Conservation (phyloP, 2,329 filamentous ascomycete species). For the Didymellaceae sp. region DNA sequence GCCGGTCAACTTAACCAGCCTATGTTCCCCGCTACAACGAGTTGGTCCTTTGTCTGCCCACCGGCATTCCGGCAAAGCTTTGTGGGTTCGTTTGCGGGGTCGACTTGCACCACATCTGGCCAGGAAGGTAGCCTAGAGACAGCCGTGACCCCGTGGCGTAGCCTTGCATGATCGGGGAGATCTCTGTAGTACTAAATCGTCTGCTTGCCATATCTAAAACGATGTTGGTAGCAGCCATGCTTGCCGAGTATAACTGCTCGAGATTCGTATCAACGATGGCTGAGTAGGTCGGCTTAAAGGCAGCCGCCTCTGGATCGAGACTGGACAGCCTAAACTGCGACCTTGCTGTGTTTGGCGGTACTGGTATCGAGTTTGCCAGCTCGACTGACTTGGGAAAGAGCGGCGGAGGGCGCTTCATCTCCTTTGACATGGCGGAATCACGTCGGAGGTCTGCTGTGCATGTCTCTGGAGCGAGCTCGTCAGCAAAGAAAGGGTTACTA, state of each 20-base stretch:
- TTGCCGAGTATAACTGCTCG: constrained; percentile 30
- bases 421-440: background rate
- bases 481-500: constrained; percentile 14
- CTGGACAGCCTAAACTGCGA: constrained; percentile 15
- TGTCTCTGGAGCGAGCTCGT: constrained; percentile 33
- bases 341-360: constrained; percentile 24
- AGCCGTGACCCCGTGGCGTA: background rate
- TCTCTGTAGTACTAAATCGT: constrained; percentile 2
- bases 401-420: constrained; percentile 8
- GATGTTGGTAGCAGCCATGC: constrained; percentile 8
- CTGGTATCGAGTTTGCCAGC: constrained; percentile 7
- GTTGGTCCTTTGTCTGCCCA: constrained; percentile 20
- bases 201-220: background rate
- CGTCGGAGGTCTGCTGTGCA: background rate
- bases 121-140: constrained; percentile 2
- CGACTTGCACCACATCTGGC: constrained; percentile 12
- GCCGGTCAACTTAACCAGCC: background rate
- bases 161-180: background rate
- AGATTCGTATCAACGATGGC: constrained; percentile 5
- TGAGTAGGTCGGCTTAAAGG: constrained; percentile 30
- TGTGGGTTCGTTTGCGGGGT: constrained; percentile 12
- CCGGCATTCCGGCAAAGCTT: background rate
- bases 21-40: constrained; percentile 25
- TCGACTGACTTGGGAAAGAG: constrained; percentile 2
- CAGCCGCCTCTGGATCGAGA: constrained; percentile 32